phyloP scores from a whole-genome alignment of 2,329 filamentous ascomycete genomes.

The Aspergillus glaucus region DNA sequence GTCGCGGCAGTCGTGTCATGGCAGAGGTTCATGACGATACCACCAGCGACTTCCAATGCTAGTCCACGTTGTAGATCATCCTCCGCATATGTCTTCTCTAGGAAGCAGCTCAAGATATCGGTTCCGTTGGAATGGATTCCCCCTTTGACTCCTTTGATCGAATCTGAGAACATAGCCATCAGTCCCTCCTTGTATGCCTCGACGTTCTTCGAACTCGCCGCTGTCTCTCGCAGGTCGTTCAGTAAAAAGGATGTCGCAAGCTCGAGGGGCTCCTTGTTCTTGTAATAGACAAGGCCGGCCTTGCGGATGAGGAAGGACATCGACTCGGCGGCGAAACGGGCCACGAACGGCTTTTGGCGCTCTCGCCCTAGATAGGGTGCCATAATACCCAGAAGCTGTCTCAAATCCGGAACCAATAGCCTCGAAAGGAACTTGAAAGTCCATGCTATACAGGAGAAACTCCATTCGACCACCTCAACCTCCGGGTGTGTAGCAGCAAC shows the following conservation, averaged over 20 bases:
- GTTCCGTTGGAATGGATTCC: conserved; percentile 53
- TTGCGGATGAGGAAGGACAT: conserved; percentile 92
- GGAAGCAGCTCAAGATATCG: conserved; percentile 47
- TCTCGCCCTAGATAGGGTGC: conserved; percentile 76
- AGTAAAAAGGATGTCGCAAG: conserved; percentile 67
- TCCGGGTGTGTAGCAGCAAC: conserved; percentile 72
- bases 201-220: conserved; percentile 27
- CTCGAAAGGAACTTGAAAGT: conserved; percentile 95
- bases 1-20: conserved; percentile 73
- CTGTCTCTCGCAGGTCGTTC: conserved; percentile 52
- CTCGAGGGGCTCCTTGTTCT: conserved; percentile 62
- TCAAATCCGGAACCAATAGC: conserved; percentile 75
- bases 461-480: conserved; percentile 94
- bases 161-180: conserved; percentile 87
- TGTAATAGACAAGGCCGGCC: conserved; percentile 69
- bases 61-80: conserved; percentile 23
- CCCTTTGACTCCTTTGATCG: conserved; percentile 58
- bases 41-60: conserved; percentile 60
- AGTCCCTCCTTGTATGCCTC: conserved; percentile 73
- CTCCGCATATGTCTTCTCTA: conserved; percentile 31
- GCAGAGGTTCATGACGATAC: conserved; percentile 71
- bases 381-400: conserved; percentile 77
- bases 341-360: conserved; percentile 77
- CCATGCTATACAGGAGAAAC: conserved; percentile 88
- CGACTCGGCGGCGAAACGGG: conserved; percentile 87